Evolutionary conservation across 176 grass and related monocot species (phyloP).

Genomic region (Cymbopogon citratus): DNA sequence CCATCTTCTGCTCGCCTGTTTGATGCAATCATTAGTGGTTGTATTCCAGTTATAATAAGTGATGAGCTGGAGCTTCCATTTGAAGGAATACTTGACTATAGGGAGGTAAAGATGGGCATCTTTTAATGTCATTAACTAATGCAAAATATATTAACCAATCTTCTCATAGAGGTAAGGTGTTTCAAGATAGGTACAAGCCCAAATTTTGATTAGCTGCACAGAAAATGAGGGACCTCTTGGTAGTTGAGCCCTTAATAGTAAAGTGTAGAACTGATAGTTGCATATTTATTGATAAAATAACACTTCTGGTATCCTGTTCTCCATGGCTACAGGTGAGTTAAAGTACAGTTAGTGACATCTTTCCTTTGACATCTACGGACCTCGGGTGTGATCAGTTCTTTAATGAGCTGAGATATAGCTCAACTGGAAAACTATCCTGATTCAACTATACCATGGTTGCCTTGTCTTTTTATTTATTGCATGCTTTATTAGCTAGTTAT

Average conservation of each 20-base stretch:
- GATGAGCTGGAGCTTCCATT: conserved; percentile 97
- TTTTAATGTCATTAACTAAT: neutral
- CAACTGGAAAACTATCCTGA: neutral
- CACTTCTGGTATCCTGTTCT: neutral
- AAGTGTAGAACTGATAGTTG: neutral
- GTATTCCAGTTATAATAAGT: conserved; percentile 92
- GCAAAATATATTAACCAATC: conserved; percentile 9
- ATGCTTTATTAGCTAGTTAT: neutral
- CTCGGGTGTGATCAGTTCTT: neutral
- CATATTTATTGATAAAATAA: conserved; percentile 4
- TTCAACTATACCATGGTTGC: neutral
- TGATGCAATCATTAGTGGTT: conserved; percentile 94
- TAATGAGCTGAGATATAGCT: neutral
- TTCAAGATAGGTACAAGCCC: neutral
- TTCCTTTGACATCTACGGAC: neutral
- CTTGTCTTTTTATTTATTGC: neutral
- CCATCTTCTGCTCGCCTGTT: conserved; percentile 93
- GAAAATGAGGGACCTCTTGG: neutral
- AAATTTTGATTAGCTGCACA: neutral
- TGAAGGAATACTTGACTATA: conserved; percentile 92
- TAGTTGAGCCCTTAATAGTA: neutral
- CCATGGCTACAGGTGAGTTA: neutral
- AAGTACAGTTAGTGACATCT: neutral
- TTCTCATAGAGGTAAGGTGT: conserved; percentile 17
- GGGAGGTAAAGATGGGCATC: conserved; percentile 48